Conservation (phyloP, 2,329 filamentous ascomycete species). For the Colletotrichum lini region DNA sequence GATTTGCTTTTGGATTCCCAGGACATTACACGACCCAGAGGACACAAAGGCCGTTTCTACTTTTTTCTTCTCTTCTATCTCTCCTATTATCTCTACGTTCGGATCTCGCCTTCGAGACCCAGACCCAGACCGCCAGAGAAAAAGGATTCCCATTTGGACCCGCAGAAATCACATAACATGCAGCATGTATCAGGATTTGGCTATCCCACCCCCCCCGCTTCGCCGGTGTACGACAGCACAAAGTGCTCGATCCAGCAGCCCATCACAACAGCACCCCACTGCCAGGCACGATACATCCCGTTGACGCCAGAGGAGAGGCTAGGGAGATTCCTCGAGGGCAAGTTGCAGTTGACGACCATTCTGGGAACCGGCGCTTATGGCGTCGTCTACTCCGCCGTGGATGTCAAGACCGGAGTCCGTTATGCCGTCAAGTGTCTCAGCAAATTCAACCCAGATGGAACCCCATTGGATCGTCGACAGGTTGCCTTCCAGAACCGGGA, state of each 20-base stretch:
- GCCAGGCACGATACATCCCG: constrained; percentile 66
- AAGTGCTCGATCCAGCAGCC: constrained; percentile 60
- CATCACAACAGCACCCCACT: constrained; percentile 53
- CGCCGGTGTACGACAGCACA: constrained; percentile 66
- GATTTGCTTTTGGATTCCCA: constrained; percentile 40
- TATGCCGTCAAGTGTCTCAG: constrained; percentile 98
- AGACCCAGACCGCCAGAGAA: constrained; percentile 42
- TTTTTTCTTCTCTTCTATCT: constrained; percentile 45
- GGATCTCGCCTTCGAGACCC: constrained; percentile 42
- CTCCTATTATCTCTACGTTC: constrained; percentile 37
- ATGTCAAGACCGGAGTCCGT: constrained; percentile 82
- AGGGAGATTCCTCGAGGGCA: constrained; percentile 85
- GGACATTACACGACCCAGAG: constrained; percentile 34
- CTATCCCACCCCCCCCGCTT: constrained; percentile 72
- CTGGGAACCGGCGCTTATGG: constrained; percentile 96
- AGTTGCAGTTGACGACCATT: constrained; percentile 86
- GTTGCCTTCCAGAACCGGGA: constrained; percentile 92
- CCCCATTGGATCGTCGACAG: constrained; percentile 85
- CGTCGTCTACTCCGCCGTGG: constrained; percentile 92
- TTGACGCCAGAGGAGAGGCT: constrained; percentile 85
- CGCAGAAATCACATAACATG: constrained; percentile 64
- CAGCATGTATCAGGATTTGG: constrained; percentile 71
- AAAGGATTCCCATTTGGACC: constrained; percentile 44
- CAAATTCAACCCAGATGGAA: constrained; percentile 83
- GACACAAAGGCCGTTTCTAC: constrained; percentile 41